Evolutionary conservation across 164 flowering plant genomes (phyloP).

Genomic region (Kalanchoe fedtschenkoi): DNA sequence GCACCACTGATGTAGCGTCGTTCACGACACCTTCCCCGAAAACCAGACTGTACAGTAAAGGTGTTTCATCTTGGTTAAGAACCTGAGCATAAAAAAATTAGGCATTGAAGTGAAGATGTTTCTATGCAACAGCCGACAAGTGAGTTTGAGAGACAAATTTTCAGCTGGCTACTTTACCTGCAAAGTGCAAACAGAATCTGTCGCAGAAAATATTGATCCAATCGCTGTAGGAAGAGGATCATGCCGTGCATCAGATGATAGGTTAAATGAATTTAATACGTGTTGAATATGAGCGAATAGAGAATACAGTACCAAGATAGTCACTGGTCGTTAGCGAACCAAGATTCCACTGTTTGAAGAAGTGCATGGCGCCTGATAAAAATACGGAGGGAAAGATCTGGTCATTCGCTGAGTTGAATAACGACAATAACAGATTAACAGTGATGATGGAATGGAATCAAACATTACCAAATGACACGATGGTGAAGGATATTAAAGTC

Average conservation of each 20-base stretch:
- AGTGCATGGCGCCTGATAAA: slow-evolving; percentile 48
- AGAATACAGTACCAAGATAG: slow-evolving; percentile 55
- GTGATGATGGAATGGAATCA: neutral
- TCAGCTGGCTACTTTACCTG: slow-evolving; percentile 21
- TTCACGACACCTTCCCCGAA: slow-evolving; percentile 96
- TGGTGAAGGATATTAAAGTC: slow-evolving; percentile 55
- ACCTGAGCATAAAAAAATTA: slow-evolving; percentile 37
- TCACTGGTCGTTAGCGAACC: slow-evolving; percentile 56
- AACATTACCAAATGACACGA: slow-evolving; percentile 45
- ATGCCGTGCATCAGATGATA: neutral
- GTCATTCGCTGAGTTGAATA: neutral
- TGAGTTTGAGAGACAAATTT: neutral
- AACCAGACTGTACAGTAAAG: slow-evolving; percentile 76
- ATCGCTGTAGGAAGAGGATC: slow-evolving; percentile 31
- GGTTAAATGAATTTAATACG: neutral
- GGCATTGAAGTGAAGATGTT: neutral
- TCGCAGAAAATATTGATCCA: slow-evolving; percentile 63
- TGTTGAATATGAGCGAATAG: neutral
- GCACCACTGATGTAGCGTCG: slow-evolving; percentile 94
- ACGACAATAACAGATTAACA: neutral
- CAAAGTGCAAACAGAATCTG: slow-evolving; percentile 75
- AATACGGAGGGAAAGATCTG: slow-evolving; percentile 4
- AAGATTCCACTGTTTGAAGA: slow-evolving; percentile 48
- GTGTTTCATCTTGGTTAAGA: slow-evolving; percentile 91
- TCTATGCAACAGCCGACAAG: neutral